Percentiles rank a stretch among this genome's conserved stretches.
Conservation (phyloP, 306 rosid species). For the Nissolia schottii region DNA sequence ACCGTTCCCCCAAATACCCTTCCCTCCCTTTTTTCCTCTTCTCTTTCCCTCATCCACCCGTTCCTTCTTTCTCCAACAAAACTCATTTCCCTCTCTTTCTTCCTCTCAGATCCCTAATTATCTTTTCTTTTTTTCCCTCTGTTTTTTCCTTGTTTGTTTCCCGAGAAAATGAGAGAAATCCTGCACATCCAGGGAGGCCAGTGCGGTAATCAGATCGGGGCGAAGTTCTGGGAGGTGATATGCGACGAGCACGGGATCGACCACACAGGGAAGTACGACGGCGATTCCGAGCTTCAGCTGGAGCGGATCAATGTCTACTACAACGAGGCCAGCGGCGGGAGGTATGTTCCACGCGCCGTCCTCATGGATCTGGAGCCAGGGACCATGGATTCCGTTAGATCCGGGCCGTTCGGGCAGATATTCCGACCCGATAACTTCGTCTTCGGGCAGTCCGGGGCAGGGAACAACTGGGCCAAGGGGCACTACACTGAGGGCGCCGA, state of each 20-base stretch:
- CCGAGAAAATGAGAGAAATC: conserved; percentile 44
- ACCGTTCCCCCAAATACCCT: background rate
- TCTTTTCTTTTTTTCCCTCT: background rate
- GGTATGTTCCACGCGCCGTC: conserved; percentile 48
- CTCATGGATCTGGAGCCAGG: conserved; percentile 55
- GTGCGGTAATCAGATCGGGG: conserved; percentile 51
- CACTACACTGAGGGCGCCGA: conserved; percentile 50
- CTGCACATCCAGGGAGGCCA: conserved; percentile 49
- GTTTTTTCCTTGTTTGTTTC: background rate
- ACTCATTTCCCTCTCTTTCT: background rate
- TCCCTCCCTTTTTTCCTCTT: too few species aligned
- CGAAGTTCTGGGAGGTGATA: conserved; percentile 49
- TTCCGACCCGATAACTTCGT: conserved; percentile 47
- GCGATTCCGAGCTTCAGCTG: conserved; percentile 40
- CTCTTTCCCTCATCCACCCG: too few species aligned
- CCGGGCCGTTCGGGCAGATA: conserved; percentile 45
- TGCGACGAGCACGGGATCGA: conserved; percentile 51
- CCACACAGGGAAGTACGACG: conserved; percentile 38
- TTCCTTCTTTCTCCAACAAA: background rate
- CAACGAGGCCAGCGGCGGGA: conserved; percentile 43
- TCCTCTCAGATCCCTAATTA: conserved; percentile 9
- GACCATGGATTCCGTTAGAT: conserved; percentile 48
- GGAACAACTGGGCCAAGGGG: conserved; percentile 47
- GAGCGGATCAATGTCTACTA: conserved; percentile 48
- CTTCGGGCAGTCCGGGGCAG: conserved; percentile 48